Percentiles rank a stretch among this genome's conserved stretches.
Evolutionary conservation across 1,284 basidiomycete species (phyloP).

Genomic region (Mycena citricolor): DNA sequence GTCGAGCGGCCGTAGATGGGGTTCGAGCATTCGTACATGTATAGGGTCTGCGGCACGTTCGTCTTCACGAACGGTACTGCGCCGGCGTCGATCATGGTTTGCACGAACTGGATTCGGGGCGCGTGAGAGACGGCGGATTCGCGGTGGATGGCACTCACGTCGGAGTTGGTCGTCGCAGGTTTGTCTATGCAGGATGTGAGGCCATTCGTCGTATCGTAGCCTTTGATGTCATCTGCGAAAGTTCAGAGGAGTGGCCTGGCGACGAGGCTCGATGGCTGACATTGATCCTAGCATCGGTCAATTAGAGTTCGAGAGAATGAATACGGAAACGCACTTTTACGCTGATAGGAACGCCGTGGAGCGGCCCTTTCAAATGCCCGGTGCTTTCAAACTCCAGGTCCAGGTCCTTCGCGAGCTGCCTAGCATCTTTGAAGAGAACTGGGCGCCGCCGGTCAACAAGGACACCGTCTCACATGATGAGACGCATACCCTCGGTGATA

Average conservation of each 20-base stretch:
- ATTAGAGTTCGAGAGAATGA: not conserved
- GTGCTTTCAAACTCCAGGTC: conserved; percentile 67
- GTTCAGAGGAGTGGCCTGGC: not conserved
- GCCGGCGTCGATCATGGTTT: conserved; percentile 46
- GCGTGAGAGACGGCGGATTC: not conserved
- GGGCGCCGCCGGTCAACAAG: not conserved
- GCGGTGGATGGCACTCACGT: conserved; percentile 44
- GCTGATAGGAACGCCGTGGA: conserved; percentile 83
- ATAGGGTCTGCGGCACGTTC: conserved; percentile 81
- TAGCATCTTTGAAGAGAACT: conserved; percentile 74
- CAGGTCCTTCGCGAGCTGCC: conserved; percentile 58
- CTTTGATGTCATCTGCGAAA: conserved; percentile 52
- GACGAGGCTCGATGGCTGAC: not conserved
- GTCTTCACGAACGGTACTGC: conserved; percentile 50
- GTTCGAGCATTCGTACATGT: conserved; percentile 86
- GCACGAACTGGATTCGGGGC: conserved; percentile 36
- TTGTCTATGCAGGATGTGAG: conserved; percentile 69
- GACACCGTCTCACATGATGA: conserved; percentile 8
- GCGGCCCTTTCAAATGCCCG: conserved; percentile 61
- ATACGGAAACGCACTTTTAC: conserved; percentile 37
- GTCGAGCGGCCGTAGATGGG: conserved; percentile 75
- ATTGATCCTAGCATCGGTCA: conserved; percentile 12
- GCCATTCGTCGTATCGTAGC: conserved; percentile 71
- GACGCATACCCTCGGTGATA: conserved; percentile 66
- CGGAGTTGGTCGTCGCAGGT: conserved; percentile 55